A percentile compares a stretch with the other conserved stretches of the same genome.
Evolutionary conservation across 805 yeast species (phyloP).

Genomic region (Metschnikowia matae): DNA sequence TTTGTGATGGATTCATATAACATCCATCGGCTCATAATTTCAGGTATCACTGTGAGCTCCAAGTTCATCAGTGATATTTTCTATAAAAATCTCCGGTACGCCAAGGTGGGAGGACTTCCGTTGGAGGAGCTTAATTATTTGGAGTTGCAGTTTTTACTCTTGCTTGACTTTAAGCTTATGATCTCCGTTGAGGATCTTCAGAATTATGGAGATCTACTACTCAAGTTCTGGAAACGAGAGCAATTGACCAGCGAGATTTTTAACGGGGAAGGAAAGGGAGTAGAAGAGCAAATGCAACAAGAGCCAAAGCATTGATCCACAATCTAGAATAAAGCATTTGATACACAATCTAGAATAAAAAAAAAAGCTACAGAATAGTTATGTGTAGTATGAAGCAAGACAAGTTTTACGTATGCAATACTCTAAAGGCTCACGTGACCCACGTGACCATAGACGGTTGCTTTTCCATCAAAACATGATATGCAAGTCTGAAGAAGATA

Average conservation of each 20-base stretch:
- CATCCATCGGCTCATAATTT: constrained; percentile 87
- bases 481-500: background rate
- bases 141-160: constrained; percentile 81
- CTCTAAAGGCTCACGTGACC: too few species aligned
- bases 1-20: constrained; percentile 96
- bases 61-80: constrained; percentile 93
- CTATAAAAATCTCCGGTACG: constrained; percentile 90
- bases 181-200: constrained; percentile 88
- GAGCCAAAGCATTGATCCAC: background rate
- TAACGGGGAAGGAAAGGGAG: constrained; percentile 5
- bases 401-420: background rate
- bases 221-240: constrained; percentile 80
- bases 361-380: background rate
- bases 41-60: constrained; percentile 93
- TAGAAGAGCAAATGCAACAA: background rate
- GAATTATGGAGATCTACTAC: constrained; percentile 78
- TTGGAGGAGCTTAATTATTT: constrained; percentile 88
- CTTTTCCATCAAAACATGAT: background rate
- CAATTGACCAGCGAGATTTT: constrained; percentile 42
- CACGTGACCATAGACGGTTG: too few species aligned
- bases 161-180: constrained; percentile 82
- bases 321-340: background rate
- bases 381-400: background rate
- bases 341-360: too few species aligned
- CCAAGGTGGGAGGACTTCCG: constrained; percentile 93